Evolutionary conservation across 2,329 filamentous ascomycete species (phyloP).

Genomic region (Sporothrix luriei): DNA sequence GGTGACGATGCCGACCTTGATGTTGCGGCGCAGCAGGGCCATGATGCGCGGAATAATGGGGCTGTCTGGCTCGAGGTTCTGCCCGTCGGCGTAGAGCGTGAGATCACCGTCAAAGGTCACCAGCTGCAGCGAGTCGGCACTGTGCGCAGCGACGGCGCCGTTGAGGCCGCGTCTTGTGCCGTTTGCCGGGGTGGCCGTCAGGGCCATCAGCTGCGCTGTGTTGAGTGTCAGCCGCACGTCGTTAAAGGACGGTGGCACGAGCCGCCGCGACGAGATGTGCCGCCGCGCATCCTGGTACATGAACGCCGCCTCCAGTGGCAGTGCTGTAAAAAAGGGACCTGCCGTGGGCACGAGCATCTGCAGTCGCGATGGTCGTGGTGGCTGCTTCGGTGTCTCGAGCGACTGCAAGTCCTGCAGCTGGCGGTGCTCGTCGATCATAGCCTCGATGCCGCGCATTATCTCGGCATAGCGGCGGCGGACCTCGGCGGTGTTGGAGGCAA

Average conservation of each 20-base stretch:
- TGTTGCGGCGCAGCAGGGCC: slow-evolving; percentile 73
- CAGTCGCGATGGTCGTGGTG: slow-evolving; percentile 71
- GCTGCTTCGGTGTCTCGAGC: slow-evolving; percentile 47
- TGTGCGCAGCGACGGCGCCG: neutral
- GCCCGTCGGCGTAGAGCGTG: slow-evolving; percentile 89
- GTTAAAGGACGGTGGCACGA: slow-evolving; percentile 96
- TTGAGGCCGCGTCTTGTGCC: slow-evolving; percentile 37
- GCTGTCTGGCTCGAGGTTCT: slow-evolving; percentile 72
- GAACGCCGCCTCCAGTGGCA: slow-evolving; percentile 88
- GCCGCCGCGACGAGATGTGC: slow-evolving; percentile 85
- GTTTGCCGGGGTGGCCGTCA: slow-evolving; percentile 55
- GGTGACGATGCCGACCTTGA: slow-evolving; percentile 92
- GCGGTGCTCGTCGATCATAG: slow-evolving; percentile 91
- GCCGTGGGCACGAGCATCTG: slow-evolving; percentile 88
- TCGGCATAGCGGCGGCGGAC: slow-evolving; percentile 89
- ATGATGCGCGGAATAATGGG: slow-evolving; percentile 71
- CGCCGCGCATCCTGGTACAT: slow-evolving; percentile 83
- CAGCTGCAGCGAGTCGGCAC: slow-evolving; percentile 62
- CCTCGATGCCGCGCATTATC: slow-evolving; percentile 91
- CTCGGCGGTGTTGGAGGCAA: slow-evolving; percentile 73
- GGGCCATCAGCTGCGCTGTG: slow-evolving; percentile 88
- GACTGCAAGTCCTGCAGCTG: slow-evolving; percentile 62
- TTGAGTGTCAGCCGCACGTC: slow-evolving; percentile 92
- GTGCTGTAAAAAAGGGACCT: slow-evolving; percentile 88
- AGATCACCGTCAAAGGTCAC: slow-evolving; percentile 98